Percentiles rank a stretch among this genome's conserved stretches.
phyloP scores from a whole-genome alignment of 1,139 yeast genomes.

The Chernovozyma aurita region DNA sequence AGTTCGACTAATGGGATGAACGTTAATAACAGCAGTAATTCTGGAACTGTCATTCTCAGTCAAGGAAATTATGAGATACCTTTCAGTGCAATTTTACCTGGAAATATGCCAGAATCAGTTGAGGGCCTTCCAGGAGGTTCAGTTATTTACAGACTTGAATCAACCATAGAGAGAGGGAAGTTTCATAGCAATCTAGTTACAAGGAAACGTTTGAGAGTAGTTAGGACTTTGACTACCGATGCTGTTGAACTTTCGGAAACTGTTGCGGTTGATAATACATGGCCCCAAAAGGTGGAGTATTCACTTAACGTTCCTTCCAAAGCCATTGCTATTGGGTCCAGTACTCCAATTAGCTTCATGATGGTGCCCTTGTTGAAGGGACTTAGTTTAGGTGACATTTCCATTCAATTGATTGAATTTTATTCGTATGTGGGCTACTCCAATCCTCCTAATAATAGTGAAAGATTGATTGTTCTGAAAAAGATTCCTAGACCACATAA shows the following conservation, averaged over 20 bases:
- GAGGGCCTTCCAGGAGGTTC: slow-evolving; percentile 89
- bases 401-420: slow-evolving; percentile 62
- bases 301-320: slow-evolving; percentile 81
- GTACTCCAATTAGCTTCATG: slow-evolving; percentile 63
- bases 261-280: slow-evolving; percentile 88
- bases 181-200: slow-evolving; percentile 63
- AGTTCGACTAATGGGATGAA: slow-evolving; percentile 9
- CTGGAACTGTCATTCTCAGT: slow-evolving; percentile 31
- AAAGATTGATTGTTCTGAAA: slow-evolving; percentile 48
- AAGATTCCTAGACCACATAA: slow-evolving; percentile 25
- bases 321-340: slow-evolving; percentile 87
- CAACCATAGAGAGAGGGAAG: slow-evolving; percentile 79
- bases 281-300: slow-evolving; percentile 95
- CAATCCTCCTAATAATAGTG: slow-evolving; percentile 55
- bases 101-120: slow-evolving; percentile 79
- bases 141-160: slow-evolving; percentile 72
- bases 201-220: slow-evolving; percentile 71
- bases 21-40: background rate
- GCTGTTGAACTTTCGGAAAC: slow-evolving; percentile 87
- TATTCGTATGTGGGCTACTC: slow-evolving; percentile 58
- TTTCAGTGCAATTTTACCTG: slow-evolving; percentile 80
- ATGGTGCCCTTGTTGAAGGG: slow-evolving; percentile 84
- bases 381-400: slow-evolving; percentile 66
- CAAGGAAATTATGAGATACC: slow-evolving; percentile 92
- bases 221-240: slow-evolving; percentile 87